These are phyloP conservation scores for Suillus brevipes DNA, from an alignment of 768 basidiomycete genomes.

Conservation along the genomic window DNA sequence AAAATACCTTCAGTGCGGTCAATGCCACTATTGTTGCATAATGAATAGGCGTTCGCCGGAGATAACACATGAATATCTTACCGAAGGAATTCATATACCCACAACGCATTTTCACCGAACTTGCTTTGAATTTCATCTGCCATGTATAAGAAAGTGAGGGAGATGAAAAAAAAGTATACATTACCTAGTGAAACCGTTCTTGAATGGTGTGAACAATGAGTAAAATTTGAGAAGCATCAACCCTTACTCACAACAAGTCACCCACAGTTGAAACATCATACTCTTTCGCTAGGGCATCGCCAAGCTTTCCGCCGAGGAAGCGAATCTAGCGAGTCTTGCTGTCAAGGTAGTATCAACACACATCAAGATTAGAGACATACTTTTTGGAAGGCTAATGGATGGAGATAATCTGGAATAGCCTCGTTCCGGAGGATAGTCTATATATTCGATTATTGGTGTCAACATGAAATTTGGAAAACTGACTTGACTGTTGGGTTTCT, in stretches of 20 bases:
- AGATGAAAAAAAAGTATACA: constrained; percentile 7
- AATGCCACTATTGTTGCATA: constrained; percentile 57
- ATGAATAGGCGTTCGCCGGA: background rate
- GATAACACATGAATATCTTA: constrained; percentile 32
- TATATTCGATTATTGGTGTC: constrained; percentile 5
- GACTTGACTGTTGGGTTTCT: constrained; percentile 88
- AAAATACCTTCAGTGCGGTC: constrained; percentile 81
- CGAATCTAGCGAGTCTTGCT: constrained; percentile 62
- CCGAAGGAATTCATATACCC: constrained; percentile 93
- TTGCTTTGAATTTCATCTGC: constrained; percentile 77
- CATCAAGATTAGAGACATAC: constrained; percentile 34
- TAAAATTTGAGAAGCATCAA: background rate
- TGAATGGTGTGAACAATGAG: background rate
- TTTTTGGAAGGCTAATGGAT: constrained; percentile 87
- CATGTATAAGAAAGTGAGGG: constrained; percentile 2
- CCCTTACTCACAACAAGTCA: constrained; percentile 74
- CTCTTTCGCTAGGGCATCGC: constrained; percentile 80
- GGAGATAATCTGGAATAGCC: constrained; percentile 83
- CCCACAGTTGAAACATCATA: constrained; percentile 89
- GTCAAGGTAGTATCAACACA: background rate
- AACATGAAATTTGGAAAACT: constrained; percentile 10
- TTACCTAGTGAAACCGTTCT: constrained; percentile 62
- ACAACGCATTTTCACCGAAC: constrained; percentile 80
- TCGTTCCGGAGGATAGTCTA: constrained; percentile 83
- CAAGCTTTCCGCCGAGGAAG: constrained; percentile 93